Evolutionary conservation across 1,284 basidiomycete genomes (phyloP).

Genomic region (Sporisorium sorghi): DNA sequence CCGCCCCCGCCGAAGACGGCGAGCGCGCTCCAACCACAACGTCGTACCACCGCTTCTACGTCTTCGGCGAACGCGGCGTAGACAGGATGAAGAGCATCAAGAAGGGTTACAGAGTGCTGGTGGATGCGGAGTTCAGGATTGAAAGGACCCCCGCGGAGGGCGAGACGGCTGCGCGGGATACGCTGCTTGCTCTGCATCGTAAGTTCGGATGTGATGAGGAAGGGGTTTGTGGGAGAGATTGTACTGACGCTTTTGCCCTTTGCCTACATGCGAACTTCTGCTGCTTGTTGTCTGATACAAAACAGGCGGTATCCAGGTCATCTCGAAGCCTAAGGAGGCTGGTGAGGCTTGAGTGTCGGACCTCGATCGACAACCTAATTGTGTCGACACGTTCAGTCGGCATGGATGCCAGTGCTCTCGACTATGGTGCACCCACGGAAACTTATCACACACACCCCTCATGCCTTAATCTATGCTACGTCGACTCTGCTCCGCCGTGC

Average conservation of each 20-base stretch:
- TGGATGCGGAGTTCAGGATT: conserved; percentile 66
- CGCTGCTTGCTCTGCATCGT: conserved; percentile 59
- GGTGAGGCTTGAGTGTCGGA: conserved; percentile 22
- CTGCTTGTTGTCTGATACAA: too few species aligned
- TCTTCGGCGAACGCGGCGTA: conserved; percentile 59
- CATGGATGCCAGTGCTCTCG: too few species aligned
- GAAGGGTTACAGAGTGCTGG: conserved; percentile 63
- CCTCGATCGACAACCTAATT: not conserved
- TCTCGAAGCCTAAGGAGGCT: conserved; percentile 54
- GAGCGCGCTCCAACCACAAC: conserved; percentile 51
- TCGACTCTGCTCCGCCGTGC: too few species aligned
- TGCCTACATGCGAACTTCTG: too few species aligned
- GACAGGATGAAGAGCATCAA: conserved; percentile 57
- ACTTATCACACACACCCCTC: conserved; percentile 1
- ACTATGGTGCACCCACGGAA: not conserved
- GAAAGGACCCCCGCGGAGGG: conserved; percentile 51
- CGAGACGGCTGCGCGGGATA: conserved; percentile 32
- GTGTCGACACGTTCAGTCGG: too few species aligned
- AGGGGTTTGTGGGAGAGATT: not conserved
- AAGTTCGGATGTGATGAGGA: conserved; percentile 11
- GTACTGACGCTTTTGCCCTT: not conserved
- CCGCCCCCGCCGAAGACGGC: conserved; percentile 58
- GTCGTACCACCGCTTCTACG: conserved; percentile 62
- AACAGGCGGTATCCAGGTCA: conserved; percentile 56
- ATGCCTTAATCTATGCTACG: too few species aligned